These are phyloP conservation scores for Priceomyces fermenticarens DNA, from an alignment of 805 yeast genomes.

Conservation along the genomic window DNA sequence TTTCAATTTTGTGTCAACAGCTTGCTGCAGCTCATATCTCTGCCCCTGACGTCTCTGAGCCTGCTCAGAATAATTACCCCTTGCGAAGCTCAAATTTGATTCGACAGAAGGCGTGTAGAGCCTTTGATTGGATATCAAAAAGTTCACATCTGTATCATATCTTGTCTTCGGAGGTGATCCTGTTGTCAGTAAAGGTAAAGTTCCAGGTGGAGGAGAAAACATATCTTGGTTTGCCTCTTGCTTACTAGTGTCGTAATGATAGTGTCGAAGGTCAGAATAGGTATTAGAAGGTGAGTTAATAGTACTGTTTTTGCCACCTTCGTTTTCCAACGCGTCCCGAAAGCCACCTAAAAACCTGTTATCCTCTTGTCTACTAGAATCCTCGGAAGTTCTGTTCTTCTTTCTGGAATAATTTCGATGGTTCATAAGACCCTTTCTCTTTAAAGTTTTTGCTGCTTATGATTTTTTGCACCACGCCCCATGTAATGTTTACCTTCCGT, in stretches of 20 bases:
- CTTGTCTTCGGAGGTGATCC: slow-evolving; percentile 4
- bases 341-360: not conserved
- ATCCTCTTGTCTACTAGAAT: no score
- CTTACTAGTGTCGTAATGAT: not conserved
- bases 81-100: slow-evolving; percentile 12
- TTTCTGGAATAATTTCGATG: no score
- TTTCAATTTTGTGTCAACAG: no score
- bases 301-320: not conserved
- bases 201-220: slow-evolving; percentile 5
- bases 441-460: no score
- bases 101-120: slow-evolving; percentile 8
- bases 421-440: no score
- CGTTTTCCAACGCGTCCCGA: slow-evolving; percentile 6
- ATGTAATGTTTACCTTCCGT: no score
- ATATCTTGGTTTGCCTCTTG: slow-evolving; percentile 1
- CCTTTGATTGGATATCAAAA: slow-evolving; percentile 5
- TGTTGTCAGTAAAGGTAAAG: not conserved
- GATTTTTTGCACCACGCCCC: no score
- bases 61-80: slow-evolving; percentile 6
- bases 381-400: no score
- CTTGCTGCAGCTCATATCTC: no score
- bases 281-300: not conserved
- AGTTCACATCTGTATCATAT: slow-evolving; percentile 4
- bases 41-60: not conserved
- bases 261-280: not conserved